Conservation (phyloP, 441 rosid genomes). For the Rhodomyrtus psidioides region DNA sequence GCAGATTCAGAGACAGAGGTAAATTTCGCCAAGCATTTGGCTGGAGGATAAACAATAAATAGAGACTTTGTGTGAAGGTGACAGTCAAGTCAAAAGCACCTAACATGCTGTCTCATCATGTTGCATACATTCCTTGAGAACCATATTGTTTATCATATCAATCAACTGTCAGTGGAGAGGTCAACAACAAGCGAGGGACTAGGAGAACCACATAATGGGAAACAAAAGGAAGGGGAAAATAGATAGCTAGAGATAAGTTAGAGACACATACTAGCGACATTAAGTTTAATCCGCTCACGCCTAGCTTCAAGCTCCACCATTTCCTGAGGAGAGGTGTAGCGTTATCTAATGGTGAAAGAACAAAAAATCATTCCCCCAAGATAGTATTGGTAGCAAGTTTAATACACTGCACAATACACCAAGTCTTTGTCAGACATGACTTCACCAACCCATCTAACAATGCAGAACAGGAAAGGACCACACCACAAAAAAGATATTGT, state of each 20-base stretch:
- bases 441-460: background rate
- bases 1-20: background rate
- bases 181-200: background rate
- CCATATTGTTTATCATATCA: background rate
- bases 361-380: background rate
- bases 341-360: background rate
- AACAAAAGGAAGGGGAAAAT: background rate
- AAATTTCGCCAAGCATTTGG: background rate
- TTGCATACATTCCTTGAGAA: background rate
- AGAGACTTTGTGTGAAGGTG: background rate
- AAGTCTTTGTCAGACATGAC: background rate
- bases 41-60: background rate
- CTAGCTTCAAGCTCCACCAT: constrained; percentile 71
- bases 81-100: background rate
- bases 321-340: constrained; percentile 36
- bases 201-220: background rate
- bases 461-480: background rate
- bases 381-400: background rate
- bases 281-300: constrained; percentile 76
- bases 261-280: constrained; percentile 65
- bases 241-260: background rate
- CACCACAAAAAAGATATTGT: background rate
- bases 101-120: background rate
- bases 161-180: background rate
- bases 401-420: background rate